A percentile compares a stretch with the other conserved stretches of the same genome.
Evolutionary conservation across 73 alveolate species (phyloP).

Genomic region (Symbiodinium natans): DNA sequence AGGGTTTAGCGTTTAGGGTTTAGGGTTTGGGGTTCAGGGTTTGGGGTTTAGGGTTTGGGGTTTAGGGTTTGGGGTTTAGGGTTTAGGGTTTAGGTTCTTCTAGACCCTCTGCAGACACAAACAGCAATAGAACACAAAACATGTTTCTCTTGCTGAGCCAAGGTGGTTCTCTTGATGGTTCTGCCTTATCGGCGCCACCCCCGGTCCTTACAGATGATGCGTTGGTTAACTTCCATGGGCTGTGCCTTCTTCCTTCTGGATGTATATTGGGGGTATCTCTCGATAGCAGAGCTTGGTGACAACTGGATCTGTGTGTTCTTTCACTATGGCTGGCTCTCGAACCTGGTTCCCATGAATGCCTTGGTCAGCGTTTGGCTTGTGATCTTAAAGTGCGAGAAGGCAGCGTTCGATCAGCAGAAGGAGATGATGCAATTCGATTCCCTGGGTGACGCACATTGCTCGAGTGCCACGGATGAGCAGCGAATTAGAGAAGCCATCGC

Average conservation of each 20-base stretch:
- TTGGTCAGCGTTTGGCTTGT: neutral
- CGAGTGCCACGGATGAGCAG: neutral
- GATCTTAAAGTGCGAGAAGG: conserved; percentile 43
- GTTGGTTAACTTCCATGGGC: neutral
- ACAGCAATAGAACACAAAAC: no score
- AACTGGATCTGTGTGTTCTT: neutral
- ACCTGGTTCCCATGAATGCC: neutral
- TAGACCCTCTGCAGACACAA: no score
- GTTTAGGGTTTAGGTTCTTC: no score
- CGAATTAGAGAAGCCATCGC: neutral
- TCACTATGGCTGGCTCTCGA: conserved; percentile 28
- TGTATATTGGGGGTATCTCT: neutral
- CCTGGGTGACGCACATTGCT: conserved; percentile 18
- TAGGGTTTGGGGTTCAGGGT: no score
- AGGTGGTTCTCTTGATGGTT: conserved; percentile 12
- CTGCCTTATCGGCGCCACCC: conserved; percentile 11
- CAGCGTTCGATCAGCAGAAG: conserved; percentile 14
- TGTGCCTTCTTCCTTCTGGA: neutral
- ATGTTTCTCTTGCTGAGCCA: no score
- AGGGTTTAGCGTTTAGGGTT: no score
- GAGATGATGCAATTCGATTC: conserved; percentile 45
- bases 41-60: no score
- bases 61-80: no score
- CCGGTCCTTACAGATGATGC: conserved; percentile 17
- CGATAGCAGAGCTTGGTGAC: neutral